Conservation (phyloP, 495 filamentous ascomycete species). For the Oidiodendron maius region DNA sequence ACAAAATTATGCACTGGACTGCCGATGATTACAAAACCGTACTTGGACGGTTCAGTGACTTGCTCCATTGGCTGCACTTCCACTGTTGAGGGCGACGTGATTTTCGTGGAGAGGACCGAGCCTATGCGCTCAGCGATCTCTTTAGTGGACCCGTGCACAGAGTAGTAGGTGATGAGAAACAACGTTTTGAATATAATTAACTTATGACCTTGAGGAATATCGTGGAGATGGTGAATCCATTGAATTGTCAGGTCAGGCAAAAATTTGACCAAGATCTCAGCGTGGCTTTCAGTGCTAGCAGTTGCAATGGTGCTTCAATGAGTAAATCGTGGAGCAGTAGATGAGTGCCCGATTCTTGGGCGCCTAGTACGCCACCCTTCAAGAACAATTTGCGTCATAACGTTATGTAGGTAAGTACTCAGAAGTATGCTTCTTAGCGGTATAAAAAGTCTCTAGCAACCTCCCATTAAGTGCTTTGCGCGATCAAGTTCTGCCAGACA, state of each 20-base stretch:
- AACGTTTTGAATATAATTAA: not conserved
- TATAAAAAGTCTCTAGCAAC: no score
- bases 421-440: no score
- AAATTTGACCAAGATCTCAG: not conserved
- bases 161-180: not conserved
- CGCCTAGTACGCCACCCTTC: not conserved
- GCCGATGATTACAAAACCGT: not conserved
- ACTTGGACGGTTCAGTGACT: not conserved
- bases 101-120: not conserved
- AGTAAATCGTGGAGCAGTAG: not conserved
- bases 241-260: not conserved
- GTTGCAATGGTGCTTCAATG: not conserved
- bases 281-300: not conserved
- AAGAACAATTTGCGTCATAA: not conserved
- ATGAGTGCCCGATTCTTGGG: not conserved
- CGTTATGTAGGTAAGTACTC: no score
- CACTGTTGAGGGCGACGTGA: not conserved
- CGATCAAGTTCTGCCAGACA: no score
- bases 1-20: not conserved
- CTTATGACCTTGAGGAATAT: not conserved
- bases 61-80: not conserved
- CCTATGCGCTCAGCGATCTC: not conserved
- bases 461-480: no score
- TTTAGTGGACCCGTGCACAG: not conserved
- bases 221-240: not conserved